Evolutionary conservation across 257 asterid genomes (phyloP).

Genomic region (Capsicum baccatum): DNA sequence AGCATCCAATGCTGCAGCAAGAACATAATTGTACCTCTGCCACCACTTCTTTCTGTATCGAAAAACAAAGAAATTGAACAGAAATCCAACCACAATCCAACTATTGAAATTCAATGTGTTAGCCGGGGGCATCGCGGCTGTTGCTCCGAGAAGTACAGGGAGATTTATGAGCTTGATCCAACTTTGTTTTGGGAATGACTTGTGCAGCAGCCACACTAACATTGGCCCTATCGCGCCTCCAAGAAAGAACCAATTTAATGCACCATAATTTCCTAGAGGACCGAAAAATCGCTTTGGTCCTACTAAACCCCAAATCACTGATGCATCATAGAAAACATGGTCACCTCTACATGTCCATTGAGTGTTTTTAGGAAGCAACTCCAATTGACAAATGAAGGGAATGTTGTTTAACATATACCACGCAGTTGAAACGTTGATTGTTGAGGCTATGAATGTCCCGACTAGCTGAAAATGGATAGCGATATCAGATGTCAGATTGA

Average conservation of each 20-base stretch:
- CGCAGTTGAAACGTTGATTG: conserved; percentile 58
- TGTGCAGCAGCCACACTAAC: conserved; percentile 53
- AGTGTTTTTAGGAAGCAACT: conserved; percentile 57
- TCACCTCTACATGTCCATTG: conserved; percentile 77
- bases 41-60: conserved; percentile 76
- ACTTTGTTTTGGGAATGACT: conserved; percentile 49
- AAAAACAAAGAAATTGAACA: conserved; percentile 59
- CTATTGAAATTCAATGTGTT: conserved; percentile 62
- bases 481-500: neutral
- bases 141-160: conserved; percentile 70
- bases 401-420: conserved; percentile 61
- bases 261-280: conserved; percentile 50
- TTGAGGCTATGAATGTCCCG: conserved; percentile 69
- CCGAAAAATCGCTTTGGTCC: conserved; percentile 76
- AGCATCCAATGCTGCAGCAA: conserved; percentile 78
- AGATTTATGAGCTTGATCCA: conserved; percentile 71
- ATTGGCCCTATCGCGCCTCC: conserved; percentile 62
- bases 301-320: conserved; percentile 77
- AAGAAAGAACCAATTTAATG: conserved; percentile 71
- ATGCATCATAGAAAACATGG: conserved; percentile 69
- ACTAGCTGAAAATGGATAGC: conserved; percentile 43
- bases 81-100: conserved; percentile 59
- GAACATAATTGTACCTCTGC: conserved; percentile 71
- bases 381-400: conserved; percentile 55
- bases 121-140: conserved; percentile 68